A percentile compares a stretch with the other conserved stretches of the same genome.
Evolutionary conservation across 495 filamentous ascomycete genomes (phyloP).

Genomic region (Lasiosphaeria miniovina): DNA sequence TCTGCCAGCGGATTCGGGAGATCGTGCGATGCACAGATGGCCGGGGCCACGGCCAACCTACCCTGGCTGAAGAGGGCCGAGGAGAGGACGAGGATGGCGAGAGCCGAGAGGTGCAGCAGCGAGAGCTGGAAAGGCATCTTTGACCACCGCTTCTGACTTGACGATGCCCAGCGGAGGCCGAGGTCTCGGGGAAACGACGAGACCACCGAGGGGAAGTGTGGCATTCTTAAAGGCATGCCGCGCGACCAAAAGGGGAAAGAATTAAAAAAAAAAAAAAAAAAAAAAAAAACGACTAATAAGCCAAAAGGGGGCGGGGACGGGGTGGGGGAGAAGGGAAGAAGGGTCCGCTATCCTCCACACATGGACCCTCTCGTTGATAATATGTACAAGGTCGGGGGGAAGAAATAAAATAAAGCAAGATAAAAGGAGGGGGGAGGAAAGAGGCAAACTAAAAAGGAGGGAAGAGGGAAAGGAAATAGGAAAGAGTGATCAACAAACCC

Average conservation of each 20-base stretch:
- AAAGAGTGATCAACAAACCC: conserved; percentile 11
- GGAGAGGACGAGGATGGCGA: conserved; percentile 24
- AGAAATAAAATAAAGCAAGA: background rate
- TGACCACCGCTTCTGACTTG: conserved; percentile 18
- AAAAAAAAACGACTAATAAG: background rate
- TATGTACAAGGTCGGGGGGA: too few relatives aligned
- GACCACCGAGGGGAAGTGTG: conserved; percentile 23
- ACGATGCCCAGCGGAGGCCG: conserved; percentile 18
- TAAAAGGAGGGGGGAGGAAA: conserved; percentile 3
- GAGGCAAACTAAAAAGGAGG: conserved; percentile 8
- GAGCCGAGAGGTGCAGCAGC: conserved; percentile 23
- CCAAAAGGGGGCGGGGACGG: too few relatives aligned
- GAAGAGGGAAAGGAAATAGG: conserved; percentile 5
- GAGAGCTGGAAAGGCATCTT: conserved; percentile 27
- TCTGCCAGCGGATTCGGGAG: conserved; percentile 34
- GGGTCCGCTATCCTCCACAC: conserved; percentile 19
- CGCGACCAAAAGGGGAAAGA: background rate
- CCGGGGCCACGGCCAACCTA: conserved; percentile 20
- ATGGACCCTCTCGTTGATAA: too few relatives aligned
- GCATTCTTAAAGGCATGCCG: conserved; percentile 29
- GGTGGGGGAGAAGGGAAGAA: background rate
- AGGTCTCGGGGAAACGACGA: conserved; percentile 18
- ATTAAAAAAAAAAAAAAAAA: background rate
- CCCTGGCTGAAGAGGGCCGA: conserved; percentile 25
- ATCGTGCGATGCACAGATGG: conserved; percentile 36